Evolutionary conservation across 805 yeast species (phyloP).

Genomic region (Hemisphaericaspora nanyangensis): DNA sequence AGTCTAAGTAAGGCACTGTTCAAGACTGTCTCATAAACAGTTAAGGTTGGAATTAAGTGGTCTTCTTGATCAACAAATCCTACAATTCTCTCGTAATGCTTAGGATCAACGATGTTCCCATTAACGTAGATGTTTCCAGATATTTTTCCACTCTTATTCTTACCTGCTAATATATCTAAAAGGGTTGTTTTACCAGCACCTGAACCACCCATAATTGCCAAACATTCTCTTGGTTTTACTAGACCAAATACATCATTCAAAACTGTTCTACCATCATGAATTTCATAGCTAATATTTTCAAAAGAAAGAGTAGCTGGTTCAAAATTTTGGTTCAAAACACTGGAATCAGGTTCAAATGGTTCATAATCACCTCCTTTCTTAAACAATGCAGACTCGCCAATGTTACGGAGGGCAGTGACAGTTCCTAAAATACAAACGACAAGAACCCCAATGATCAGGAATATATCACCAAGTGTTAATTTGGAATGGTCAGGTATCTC

Average conservation of each 20-base stretch:
- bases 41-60: slow-evolving; percentile 81
- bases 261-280: slow-evolving; percentile 46
- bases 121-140: slow-evolving; percentile 72
- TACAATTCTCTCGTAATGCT: slow-evolving; percentile 59
- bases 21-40: slow-evolving; percentile 92
- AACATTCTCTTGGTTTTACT: slow-evolving; percentile 81
- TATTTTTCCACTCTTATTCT: slow-evolving; percentile 70
- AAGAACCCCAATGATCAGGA: slow-evolving; percentile 43
- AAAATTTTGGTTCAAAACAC: slow-evolving; percentile 49
- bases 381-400: slow-evolving; percentile 62
- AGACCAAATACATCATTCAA: slow-evolving; percentile 66
- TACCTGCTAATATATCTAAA: slow-evolving; percentile 85
- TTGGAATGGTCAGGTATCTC: slow-evolving; percentile 54
- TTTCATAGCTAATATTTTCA: slow-evolving; percentile 61
- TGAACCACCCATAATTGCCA: slow-evolving; percentile 98
- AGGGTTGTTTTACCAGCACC: slow-evolving; percentile 98
- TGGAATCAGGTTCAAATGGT: slow-evolving; percentile 20
- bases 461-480: slow-evolving; percentile 43
- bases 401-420: slow-evolving; percentile 43
- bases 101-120: slow-evolving; percentile 49
- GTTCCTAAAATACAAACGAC: slow-evolving; percentile 38
- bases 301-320: slow-evolving; percentile 74
- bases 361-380: slow-evolving; percentile 26
- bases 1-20: slow-evolving; percentile 86
- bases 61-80: slow-evolving; percentile 98